Evolutionary conservation across 441 rosid species (phyloP).

Genomic region (Isatis lusitanica): DNA sequence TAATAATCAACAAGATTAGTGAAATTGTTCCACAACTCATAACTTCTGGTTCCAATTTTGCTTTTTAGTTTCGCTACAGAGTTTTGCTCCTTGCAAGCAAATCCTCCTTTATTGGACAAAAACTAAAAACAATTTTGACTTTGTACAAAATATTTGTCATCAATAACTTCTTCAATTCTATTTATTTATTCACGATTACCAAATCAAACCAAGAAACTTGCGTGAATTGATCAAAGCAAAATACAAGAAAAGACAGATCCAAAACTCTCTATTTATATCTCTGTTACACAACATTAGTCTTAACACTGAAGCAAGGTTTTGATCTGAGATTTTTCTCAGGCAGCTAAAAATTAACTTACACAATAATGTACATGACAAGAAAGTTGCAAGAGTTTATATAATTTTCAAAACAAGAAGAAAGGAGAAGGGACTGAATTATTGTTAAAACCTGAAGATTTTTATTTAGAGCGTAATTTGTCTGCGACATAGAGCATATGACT

Average conservation of each 20-base stretch:
- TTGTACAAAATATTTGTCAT: neutral
- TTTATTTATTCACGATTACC: neutral
- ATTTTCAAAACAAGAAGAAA: neutral
- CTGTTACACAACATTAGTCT: conserved; percentile 27
- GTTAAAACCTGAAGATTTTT: conserved; percentile 38
- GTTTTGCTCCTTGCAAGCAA: neutral
- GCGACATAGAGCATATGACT: conserved; percentile 92
- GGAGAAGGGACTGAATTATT: neutral
- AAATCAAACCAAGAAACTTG: conserved; percentile 24
- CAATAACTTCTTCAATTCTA: neutral
- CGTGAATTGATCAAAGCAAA: conserved; percentile 18
- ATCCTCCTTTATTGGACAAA: neutral
- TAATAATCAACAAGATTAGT: conserved; percentile 2
- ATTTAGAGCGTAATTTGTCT: conserved; percentile 62
- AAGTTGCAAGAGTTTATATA: conserved; percentile 16
- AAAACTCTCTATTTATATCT: conserved; percentile 6
- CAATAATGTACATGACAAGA: conserved; percentile 19
- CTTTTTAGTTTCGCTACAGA: neutral
- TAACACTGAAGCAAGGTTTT: conserved; percentile 12
- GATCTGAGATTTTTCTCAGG: conserved; percentile 22
- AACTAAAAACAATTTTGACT: neutral
- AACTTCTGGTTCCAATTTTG: neutral
- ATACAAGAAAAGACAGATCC: conserved; percentile 3
- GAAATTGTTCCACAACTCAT: conserved; percentile 30
- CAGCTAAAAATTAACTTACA: conserved; percentile 16